Base-by-base conservation (phyloP, 225 moss, liverwort and hornwort species). In the Polytrichum formosum region DNA sequence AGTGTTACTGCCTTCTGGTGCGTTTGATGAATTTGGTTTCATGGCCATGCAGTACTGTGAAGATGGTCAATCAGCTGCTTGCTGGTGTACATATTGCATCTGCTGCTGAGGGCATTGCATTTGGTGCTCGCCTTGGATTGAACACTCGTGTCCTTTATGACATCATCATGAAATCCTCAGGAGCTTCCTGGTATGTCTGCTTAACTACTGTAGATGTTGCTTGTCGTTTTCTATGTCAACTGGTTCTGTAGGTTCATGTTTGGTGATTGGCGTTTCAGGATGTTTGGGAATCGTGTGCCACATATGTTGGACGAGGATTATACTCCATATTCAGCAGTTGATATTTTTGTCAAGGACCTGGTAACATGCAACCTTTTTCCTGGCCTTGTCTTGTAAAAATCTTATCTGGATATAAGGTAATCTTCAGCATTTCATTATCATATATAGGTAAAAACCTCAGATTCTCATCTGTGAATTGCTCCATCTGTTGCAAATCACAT, bases 21-120 rank as follows among this genome's bases (percentile, higher is more conserved):
- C 63, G 64, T 60, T 72, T 54, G 63, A 28, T 66, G 65, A 5
- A 28, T n/a, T 71, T 76, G 66, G 54, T 71, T 84, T 84, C 58
- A 35, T 66, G n/a, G 71, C 73, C 63, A 66, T 85, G 70, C 89
- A 96, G 96, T 76, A 91, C 89, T 54, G 91, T 96, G 77, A 96
- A 96, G 83, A 96, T 96, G 96, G 96, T 92, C 67, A 96, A 96
- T 75, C 96, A 96, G 73, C 85, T 93, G 73, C 84, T 96, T 74
- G 96, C 96, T 75, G 96, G 96, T 76, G 93, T 96, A 72, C 96
- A 96, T 67, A 76, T 96, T 70, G 82, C 81, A 67, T 88, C 93
- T 74, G 87, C 96, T 80, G 96, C 96, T 54, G 96, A 96, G 84
- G 96, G 90, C 23, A 87, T 96, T 71, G 96, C 96, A 28, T 85